Evolutionary conservation across 345 rosid genomes (phyloP).

Genomic region (Salix arbutifolia): DNA sequence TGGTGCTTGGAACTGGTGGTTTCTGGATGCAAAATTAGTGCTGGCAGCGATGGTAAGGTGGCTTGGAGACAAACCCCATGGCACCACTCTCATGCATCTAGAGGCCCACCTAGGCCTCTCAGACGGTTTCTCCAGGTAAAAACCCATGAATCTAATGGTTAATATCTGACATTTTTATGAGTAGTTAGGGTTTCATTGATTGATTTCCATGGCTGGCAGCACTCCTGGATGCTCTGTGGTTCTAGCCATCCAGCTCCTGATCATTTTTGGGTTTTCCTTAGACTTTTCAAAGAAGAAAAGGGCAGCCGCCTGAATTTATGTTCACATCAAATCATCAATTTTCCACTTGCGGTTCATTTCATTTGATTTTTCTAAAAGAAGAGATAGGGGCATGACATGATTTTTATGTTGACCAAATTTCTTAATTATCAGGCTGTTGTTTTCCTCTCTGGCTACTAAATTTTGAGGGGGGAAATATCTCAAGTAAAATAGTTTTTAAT

Average conservation of each 20-base stretch:
- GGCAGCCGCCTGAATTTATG: slow-evolving; percentile 13
- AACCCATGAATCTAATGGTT: background rate
- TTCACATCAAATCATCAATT: background rate
- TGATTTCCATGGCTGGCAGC: background rate
- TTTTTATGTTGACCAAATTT: background rate
- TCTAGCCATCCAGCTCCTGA: background rate
- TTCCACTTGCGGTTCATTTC: background rate
- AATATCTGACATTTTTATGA: background rate
- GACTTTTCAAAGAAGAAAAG: background rate
- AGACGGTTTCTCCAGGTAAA: slow-evolving; percentile 78
- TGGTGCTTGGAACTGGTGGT: slow-evolving; percentile 93
- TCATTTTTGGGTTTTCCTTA: background rate
- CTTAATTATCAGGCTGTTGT: background rate
- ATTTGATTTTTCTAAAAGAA: background rate
- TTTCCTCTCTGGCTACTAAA: background rate
- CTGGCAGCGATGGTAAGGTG: slow-evolving; percentile 86
- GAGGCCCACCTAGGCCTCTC: slow-evolving; percentile 84
- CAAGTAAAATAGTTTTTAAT: too few relatives aligned
- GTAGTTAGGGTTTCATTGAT: background rate
- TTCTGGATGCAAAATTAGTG: slow-evolving; percentile 84
- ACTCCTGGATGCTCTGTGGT: background rate
- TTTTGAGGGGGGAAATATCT: background rate
- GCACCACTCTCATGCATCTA: slow-evolving; percentile 85
- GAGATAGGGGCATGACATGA: background rate
- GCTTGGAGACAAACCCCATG: slow-evolving; percentile 95